phyloP scores from a whole-genome alignment of 2,329 filamentous ascomycete species.

The Teratosphaeria viscida region DNA sequence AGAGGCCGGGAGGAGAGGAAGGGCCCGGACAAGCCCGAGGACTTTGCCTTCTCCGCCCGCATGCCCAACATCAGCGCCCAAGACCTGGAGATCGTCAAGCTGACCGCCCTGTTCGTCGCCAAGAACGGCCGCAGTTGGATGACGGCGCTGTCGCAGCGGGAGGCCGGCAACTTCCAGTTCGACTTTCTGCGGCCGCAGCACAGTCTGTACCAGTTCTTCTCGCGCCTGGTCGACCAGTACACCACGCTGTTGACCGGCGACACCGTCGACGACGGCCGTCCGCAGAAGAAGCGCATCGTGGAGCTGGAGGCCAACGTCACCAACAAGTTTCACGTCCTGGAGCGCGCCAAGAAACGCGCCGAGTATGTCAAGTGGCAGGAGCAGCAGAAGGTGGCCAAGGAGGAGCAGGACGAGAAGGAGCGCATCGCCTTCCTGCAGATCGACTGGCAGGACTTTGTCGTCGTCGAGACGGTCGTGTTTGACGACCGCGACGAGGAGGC shows the following conservation, averaged over 20 bases:
- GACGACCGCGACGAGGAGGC: constrained; percentile 77
- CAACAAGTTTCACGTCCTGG: constrained; percentile 71
- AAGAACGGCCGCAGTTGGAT: constrained; percentile 88
- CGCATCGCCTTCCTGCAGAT: constrained; percentile 70
- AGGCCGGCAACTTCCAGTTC: constrained; percentile 86
- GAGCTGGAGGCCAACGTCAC: constrained; percentile 64
- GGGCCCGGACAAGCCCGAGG: constrained; percentile 68
- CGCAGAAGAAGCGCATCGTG: constrained; percentile 60
- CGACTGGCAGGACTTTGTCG: constrained; percentile 95
- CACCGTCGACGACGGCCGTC: constrained; percentile 58
- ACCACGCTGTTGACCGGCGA: constrained; percentile 62
- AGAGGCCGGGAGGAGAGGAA: constrained; percentile 52
- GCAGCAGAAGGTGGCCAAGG: constrained; percentile 75
- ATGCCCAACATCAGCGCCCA: constrained; percentile 97
- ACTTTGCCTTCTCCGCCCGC: constrained; percentile 86
- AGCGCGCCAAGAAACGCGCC: constrained; percentile 71
- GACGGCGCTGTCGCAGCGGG: constrained; percentile 77
- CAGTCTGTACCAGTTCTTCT: constrained; percentile 92
- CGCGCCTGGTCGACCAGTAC: constrained; percentile 86
- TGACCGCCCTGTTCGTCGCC: constrained; percentile 86
- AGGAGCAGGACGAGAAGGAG: constrained; percentile 77
- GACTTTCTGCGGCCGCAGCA: constrained; percentile 93
- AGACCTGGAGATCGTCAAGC: constrained; percentile 61
- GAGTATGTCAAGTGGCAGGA: constrained; percentile 82
- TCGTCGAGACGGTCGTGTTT: constrained; percentile 91